Conservation (phyloP, 352 stramenopile species). For the Globisporangium iwayamae region DNA sequence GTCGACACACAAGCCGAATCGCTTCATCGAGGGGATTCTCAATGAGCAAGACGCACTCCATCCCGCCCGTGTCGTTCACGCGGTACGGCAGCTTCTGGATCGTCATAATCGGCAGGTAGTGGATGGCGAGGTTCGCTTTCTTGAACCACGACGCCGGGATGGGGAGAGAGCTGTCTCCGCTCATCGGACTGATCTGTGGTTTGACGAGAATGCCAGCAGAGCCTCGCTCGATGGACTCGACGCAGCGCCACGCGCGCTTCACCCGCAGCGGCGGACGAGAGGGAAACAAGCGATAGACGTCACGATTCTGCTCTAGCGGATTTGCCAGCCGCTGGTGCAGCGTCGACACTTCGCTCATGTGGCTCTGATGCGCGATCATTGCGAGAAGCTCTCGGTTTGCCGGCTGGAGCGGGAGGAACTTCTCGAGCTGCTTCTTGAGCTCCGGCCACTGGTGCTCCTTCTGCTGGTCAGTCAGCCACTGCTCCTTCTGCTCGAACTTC, state of each 20-base stretch:
- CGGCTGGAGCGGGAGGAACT: conserved; percentile 19
- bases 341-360: conserved; percentile 55
- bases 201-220: conserved; percentile 86
- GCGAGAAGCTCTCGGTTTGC: conserved; percentile 20
- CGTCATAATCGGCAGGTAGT: conserved; percentile 75
- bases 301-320: conserved; percentile 63
- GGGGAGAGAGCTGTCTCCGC: conserved; percentile 80
- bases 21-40: conserved; percentile 82
- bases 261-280: conserved; percentile 66
- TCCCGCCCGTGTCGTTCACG: conserved; percentile 3
- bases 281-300: conserved; percentile 43
- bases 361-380: conserved; percentile 23
- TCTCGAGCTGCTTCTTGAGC: conserved; percentile 42
- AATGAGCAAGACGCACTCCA: conserved; percentile 63
- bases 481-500: conserved; percentile 49
- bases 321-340: conserved; percentile 58
- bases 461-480: conserved; percentile 57
- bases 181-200: conserved; percentile 90
- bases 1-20: conserved; percentile 56
- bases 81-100: conserved; percentile 57
- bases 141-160: conserved; percentile 83
- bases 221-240: conserved; percentile 75
- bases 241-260: conserved; percentile 83
- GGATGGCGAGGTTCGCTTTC: conserved; percentile 74
- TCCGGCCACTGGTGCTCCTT: conserved; percentile 59